These are phyloP conservation scores for Perkinsus marinus DNA, from an alignment of 169 alveolate genomes.

Conservation along the genomic window DNA sequence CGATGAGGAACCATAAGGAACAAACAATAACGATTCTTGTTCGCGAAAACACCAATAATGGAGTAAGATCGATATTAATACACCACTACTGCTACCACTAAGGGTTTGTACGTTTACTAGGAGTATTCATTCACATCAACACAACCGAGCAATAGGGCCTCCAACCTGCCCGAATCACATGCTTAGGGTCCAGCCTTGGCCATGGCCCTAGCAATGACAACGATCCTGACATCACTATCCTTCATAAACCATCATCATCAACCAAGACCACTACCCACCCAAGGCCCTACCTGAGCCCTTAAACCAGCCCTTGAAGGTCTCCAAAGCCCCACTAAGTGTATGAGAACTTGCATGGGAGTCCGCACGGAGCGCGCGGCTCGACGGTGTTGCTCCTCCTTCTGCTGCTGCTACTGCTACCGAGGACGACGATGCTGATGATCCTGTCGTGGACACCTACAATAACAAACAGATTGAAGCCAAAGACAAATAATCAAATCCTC, in stretches of 20 bases:
- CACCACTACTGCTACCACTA: neutral
- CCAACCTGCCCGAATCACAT: neutral
- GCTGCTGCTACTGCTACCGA: too few species aligned
- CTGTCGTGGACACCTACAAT: neutral
- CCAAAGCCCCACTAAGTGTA: neutral
- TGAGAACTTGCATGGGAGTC: neutral
- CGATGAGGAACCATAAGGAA: too few species aligned
- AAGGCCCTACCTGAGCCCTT: neutral
- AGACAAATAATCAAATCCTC: neutral
- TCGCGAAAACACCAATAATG: too few species aligned
- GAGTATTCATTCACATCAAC: neutral
- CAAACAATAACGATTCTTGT: neutral
- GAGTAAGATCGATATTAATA: neutral
- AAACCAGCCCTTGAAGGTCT: neutral
- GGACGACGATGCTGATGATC: too few species aligned
- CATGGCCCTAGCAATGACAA: neutral
- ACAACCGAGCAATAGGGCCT: neutral
- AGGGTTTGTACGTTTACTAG: neutral
- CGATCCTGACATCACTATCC: neutral
- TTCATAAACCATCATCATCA: too few species aligned
- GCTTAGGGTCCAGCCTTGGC: neutral
- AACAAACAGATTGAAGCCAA: neutral
- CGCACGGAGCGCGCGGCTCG: neutral
- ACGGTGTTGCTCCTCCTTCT: neutral
- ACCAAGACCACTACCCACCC: too few species aligned